These are phyloP conservation scores for Cercospora nicotianae DNA, from an alignment of 2,329 filamentous ascomycete genomes.

Conservation along the genomic window DNA sequence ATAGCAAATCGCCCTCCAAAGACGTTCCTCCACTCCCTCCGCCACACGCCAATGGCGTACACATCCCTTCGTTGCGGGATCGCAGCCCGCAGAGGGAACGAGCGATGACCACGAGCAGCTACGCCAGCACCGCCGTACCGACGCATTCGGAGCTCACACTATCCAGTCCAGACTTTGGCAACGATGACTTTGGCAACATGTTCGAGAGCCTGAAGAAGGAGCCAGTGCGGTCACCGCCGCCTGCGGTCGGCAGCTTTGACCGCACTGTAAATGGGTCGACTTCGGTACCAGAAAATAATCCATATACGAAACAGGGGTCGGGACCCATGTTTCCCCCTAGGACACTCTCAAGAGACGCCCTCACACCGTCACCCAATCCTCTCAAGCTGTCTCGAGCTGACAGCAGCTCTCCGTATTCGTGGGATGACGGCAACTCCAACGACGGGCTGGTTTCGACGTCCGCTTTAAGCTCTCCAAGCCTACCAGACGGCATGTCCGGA, in stretches of 20 bases:
- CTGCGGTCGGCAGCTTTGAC: constrained; percentile 23
- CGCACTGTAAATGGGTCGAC: constrained; percentile 24
- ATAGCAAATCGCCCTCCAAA: constrained; percentile 30
- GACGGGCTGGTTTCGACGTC: constrained; percentile 36
- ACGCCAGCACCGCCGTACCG: constrained; percentile 44
- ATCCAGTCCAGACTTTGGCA: constrained; percentile 36
- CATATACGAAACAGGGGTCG: constrained; percentile 33
- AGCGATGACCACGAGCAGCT: constrained; percentile 42
- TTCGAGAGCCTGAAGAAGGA: constrained; percentile 36
- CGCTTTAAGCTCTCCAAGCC: constrained; percentile 33
- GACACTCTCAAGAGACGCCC: constrained; percentile 34
- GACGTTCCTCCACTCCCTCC: constrained; percentile 27
- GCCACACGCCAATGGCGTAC: constrained; percentile 8
- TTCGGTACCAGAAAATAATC: constrained; percentile 9
- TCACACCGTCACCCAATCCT: constrained; percentile 33
- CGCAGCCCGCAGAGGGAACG: constrained; percentile 43
- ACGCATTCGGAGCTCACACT: constrained; percentile 33
- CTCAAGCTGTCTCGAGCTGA: constrained; percentile 26
- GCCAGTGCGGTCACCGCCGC: constrained; percentile 25
- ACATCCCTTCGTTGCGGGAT: constrained; percentile 8
- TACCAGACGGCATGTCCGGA: constrained; percentile 28
- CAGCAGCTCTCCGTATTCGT: constrained; percentile 36
- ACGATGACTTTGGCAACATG: constrained; percentile 41
- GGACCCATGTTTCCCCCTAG: constrained; percentile 39
- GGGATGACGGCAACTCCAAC: constrained; percentile 35